These are phyloP conservation scores for Clathrus columnatus DNA, from an alignment of 768 basidiomycete species.

Conservation along the genomic window DNA sequence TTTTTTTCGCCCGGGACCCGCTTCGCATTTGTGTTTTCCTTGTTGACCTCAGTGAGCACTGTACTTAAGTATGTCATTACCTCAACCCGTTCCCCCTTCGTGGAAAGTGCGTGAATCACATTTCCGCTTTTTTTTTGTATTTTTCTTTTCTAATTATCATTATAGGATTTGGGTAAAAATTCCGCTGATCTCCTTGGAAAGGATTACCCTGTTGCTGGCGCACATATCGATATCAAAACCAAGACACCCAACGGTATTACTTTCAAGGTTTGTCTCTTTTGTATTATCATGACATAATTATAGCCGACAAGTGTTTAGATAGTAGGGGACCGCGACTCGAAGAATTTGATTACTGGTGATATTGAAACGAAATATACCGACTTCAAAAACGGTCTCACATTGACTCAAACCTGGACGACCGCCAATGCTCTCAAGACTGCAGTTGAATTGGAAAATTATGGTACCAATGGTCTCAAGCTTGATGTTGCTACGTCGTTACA, in stretches of 20 bases:
- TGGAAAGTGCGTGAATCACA: slow-evolving; percentile 79
- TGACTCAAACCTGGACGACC: slow-evolving; percentile 97
- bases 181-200: slow-evolving; percentile 88
- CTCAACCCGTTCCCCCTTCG: slow-evolving; percentile 93
- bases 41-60: neutral
- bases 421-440: slow-evolving; percentile 84
- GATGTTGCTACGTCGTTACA: slow-evolving; percentile 76
- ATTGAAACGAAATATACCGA: slow-evolving; percentile 93
- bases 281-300: neutral
- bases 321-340: slow-evolving; percentile 69
- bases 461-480: slow-evolving; percentile 96
- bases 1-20: neutral
- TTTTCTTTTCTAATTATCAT: neutral
- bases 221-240: slow-evolving; percentile 78
- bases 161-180: slow-evolving; percentile 91
- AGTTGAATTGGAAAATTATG: slow-evolving; percentile 93
- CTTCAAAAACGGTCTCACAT: slow-evolving; percentile 83
- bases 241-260: slow-evolving; percentile 80
- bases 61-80: slow-evolving; percentile 58
- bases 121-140: neutral
- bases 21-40: neutral
- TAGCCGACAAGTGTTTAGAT: slow-evolving; percentile 34
- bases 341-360: slow-evolving; percentile 76
- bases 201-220: slow-evolving; percentile 80
- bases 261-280: slow-evolving; percentile 51